A percentile compares a stretch with the other conserved stretches of the same genome.
Evolutionary conservation across 2,329 filamentous ascomycete genomes (phyloP).

Genomic region (Trichophyton mentagrophytes): DNA sequence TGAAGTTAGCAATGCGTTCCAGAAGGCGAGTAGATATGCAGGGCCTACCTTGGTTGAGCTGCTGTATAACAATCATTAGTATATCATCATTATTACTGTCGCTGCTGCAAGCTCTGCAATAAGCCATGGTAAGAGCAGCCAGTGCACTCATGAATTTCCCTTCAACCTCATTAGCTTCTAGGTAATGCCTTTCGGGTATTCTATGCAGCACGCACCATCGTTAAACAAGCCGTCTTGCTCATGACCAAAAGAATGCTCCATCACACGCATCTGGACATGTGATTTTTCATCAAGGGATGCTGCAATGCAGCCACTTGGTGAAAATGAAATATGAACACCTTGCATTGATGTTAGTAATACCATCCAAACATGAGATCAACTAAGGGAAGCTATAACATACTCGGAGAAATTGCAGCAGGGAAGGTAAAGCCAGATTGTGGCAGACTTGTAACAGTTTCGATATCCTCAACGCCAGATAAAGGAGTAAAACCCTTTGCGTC

Average conservation of each 20-base stretch:
- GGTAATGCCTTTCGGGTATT: background rate
- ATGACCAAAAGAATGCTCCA: conserved; percentile 31
- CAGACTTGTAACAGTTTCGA: conserved; percentile 54
- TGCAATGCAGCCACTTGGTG: conserved; percentile 33
- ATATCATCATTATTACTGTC: conserved; percentile 55
- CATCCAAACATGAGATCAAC: background rate
- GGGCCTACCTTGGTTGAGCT: conserved; percentile 24
- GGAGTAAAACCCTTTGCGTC: conserved; percentile 61
- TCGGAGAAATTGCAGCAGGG: conserved; percentile 46
- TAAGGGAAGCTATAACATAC: conserved; percentile 27
- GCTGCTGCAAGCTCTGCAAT: conserved; percentile 36
- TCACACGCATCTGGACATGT: conserved; percentile 26
- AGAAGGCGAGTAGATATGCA: background rate
- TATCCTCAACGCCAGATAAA: conserved; percentile 51
- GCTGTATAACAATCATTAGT: conserved; percentile 50
- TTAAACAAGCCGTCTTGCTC: conserved; percentile 25
- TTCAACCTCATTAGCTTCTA: conserved; percentile 10
- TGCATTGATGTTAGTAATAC: background rate
- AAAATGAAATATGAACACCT: conserved; percentile 31
- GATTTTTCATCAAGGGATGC: conserved; percentile 28
- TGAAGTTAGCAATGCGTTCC: background rate
- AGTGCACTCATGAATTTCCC: conserved; percentile 41
- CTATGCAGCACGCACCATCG: conserved; percentile 22
- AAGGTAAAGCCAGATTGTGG: conserved; percentile 69
- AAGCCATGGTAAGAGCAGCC: conserved; percentile 46